Evolutionary conservation across 352 stramenopile species (phyloP), one percentile per base, ranked within the genome.

Genomic region (Labyrinthula sp.): DNA sequence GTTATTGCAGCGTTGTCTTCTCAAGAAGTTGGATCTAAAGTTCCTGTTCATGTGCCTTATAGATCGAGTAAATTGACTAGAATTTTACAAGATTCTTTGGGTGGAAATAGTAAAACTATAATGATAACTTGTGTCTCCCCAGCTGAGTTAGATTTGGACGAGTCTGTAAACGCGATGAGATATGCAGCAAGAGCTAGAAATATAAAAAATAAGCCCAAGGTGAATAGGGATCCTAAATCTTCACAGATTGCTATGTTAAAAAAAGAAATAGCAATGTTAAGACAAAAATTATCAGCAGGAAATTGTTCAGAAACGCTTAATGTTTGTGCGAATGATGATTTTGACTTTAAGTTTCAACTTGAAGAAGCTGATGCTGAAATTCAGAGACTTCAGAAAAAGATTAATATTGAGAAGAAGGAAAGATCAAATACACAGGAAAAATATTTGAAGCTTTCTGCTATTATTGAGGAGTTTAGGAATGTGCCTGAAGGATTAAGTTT

Each of bases 11-110:
- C 64, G 7, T 46, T 71, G 0, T 24, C 36, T 12, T 35, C 48
- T 18, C 31, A 52, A 20, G 23, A 52, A 18, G 43, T 14, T 9
- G n/a, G n/a, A n/a, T n/a, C n/a, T n/a, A n/a, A n/a, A n/a, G n/a
- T n/a, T n/a, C 28, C 28, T 33, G 25, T 24, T 21, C 77, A 91
- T 47, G 72, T 96, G 25, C 83, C 87, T 10, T 97, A 95, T 48
- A 72, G 89, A 12, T 87, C 96, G 58, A 92, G 79, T 2, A 95
- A 90, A 40, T 63, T 97, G 14, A 97, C 89, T 1, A 79, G 92
- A 21, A 50, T 97, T 10, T 63, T 88, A 1, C 67, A 77, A 52
- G 85, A 94, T 54, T 89, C 69, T 7, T 67, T 95, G 0, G 83
- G 87, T 43, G 79, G 78, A 9, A 91, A 94, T 58, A 86, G 80